These are phyloP conservation scores for Eimeria sp. DNA, from an alignment of 169 alveolate genomes.

Conservation along the genomic window DNA sequence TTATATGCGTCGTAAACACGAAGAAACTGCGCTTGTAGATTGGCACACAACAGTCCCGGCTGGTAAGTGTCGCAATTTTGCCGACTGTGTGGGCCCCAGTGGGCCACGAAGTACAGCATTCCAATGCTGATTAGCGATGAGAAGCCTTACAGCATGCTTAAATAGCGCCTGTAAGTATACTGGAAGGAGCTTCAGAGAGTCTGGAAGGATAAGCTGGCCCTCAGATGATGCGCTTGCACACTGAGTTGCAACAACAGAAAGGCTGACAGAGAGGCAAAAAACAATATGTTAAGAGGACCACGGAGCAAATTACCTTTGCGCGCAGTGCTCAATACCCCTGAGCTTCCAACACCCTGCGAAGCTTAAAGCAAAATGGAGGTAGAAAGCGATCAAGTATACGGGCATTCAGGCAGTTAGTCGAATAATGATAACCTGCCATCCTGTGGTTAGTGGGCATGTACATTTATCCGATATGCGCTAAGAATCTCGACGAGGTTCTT, in stretches of 20 bases:
- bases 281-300: background rate
- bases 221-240: constrained; percentile 90
- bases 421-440: background rate
- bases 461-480: constrained; percentile 76
- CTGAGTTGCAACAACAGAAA: constrained; percentile 59
- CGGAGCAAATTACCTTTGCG: background rate
- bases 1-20: background rate
- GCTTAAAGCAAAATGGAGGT: background rate
- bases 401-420: too few relatives aligned
- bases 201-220: constrained; percentile 93
- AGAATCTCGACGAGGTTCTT: constrained; percentile 75
- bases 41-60: background rate
- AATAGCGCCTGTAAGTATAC: constrained; percentile 88
- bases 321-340: background rate
- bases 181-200: constrained; percentile 91
- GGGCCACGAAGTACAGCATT: background rate
- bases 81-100: background rate
- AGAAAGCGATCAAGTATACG: too few relatives aligned
- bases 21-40: background rate
- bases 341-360: background rate
- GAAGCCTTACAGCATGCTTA: constrained; percentile 86
- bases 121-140: background rate
- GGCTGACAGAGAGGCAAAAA: background rate
- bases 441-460: background rate
- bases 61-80: background rate